These are phyloP conservation scores for Petrea volubilis DNA, from an alignment of 257 asterid species.

Conservation along the genomic window DNA sequence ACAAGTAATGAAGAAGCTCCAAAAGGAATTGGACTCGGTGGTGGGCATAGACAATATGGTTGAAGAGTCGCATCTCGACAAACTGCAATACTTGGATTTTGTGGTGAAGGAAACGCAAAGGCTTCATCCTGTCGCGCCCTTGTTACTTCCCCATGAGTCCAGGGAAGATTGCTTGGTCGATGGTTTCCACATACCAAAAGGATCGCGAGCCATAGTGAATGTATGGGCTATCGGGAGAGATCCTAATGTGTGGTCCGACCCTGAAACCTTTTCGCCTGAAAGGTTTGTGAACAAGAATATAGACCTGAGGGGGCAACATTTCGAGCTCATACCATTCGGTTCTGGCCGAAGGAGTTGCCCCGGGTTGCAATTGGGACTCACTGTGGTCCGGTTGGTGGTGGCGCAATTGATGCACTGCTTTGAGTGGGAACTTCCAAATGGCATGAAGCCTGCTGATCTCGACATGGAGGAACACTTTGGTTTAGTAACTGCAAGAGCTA, in stretches of 20 bases:
- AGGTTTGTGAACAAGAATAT: constrained; percentile 27
- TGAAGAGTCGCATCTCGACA: constrained; percentile 34
- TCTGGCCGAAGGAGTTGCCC: constrained; percentile 41
- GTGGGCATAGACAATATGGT: constrained; percentile 33
- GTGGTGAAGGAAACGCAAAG: constrained; percentile 39
- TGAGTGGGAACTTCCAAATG: constrained; percentile 41
- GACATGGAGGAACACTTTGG: constrained; percentile 38
- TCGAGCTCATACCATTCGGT: constrained; percentile 34
- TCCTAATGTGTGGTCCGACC: constrained; percentile 29
- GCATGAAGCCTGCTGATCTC: constrained; percentile 15
- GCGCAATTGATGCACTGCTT: constrained; percentile 44
- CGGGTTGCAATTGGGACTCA: constrained; percentile 29
- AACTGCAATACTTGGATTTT: constrained; percentile 30
- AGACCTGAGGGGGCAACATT: constrained; percentile 26
- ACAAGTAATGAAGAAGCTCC: constrained; percentile 32
- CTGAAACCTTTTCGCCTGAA: constrained; percentile 27
- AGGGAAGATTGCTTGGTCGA: constrained; percentile 31
- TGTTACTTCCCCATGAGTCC: constrained; percentile 36
- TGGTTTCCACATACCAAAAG: constrained; percentile 29
- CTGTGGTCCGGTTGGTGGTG: constrained; percentile 22
- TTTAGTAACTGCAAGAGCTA: constrained; percentile 12
- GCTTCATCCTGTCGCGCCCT: constrained; percentile 35
- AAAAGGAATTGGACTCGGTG: constrained; percentile 25
- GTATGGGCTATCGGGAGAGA: constrained; percentile 33
- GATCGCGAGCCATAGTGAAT: constrained; percentile 15